These are phyloP conservation scores for Leersia perrieri DNA, from an alignment of 176 grass and related monocot species.

Conservation along the genomic window DNA sequence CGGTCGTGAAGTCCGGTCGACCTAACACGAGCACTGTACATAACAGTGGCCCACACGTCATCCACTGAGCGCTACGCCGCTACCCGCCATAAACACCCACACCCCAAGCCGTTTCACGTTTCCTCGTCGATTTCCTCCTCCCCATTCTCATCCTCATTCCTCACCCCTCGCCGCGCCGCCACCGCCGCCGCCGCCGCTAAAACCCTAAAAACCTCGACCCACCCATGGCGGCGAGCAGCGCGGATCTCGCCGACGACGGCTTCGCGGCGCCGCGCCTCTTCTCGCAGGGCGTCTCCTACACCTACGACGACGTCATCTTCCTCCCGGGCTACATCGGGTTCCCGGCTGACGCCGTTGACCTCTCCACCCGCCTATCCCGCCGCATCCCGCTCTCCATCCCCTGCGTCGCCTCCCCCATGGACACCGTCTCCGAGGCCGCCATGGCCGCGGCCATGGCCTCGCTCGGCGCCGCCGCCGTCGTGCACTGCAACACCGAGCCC, in stretches of 20 bases:
- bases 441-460: slow-evolving; percentile 89
- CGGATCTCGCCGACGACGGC: slow-evolving; percentile 42
- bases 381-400: slow-evolving; percentile 65
- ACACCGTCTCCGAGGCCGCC: slow-evolving; percentile 80
- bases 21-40: too few species aligned
- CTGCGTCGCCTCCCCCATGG: slow-evolving; percentile 96
- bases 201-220: slow-evolving; percentile 1
- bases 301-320: slow-evolving; percentile 84
- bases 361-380: slow-evolving; percentile 82
- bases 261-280: slow-evolving; percentile 60
- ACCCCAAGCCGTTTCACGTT: background rate
- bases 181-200: slow-evolving; percentile 13
- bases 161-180: background rate
- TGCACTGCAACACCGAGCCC: slow-evolving; percentile 68
- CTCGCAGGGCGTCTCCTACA: slow-evolving; percentile 74
- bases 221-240: slow-evolving; percentile 26
- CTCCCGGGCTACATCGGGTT: slow-evolving; percentile 74
- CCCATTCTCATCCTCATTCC: background rate
- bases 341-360: slow-evolving; percentile 72
- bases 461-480: slow-evolving; percentile 66
- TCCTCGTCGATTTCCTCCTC: background rate
- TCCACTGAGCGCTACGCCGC: slow-evolving; percentile 13
- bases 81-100: background rate
- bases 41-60: background rate
- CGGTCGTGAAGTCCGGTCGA: background rate